Evolutionary conservation across 306 rosid genomes (phyloP).

Genomic region (Acacia melanoxylon): DNA sequence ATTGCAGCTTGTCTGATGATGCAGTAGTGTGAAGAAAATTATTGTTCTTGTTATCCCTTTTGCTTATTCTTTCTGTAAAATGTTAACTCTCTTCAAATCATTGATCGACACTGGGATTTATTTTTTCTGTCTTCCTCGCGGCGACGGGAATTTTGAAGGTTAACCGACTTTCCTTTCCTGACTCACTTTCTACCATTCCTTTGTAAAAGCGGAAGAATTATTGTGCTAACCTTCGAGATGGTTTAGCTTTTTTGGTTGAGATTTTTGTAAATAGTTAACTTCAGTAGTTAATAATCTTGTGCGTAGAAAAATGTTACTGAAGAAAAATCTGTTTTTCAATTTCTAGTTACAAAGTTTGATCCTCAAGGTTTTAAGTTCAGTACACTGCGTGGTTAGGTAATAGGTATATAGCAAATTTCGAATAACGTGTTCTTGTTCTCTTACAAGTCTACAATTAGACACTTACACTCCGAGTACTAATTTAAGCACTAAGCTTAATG

Average conservation of each 20-base stretch:
- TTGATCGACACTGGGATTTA: background rate
- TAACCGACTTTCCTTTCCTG: background rate
- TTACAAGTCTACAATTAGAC: background rate
- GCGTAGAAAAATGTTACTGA: background rate
- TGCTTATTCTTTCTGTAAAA: background rate
- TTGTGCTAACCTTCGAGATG: background rate
- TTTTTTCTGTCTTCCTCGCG: background rate
- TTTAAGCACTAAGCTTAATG: background rate
- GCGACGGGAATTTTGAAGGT: background rate
- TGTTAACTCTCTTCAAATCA: background rate
- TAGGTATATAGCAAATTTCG: background rate
- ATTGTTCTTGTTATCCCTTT: background rate
- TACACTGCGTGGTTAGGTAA: background rate
- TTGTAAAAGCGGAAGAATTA: background rate
- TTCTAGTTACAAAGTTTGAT: background rate
- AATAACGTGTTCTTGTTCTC: background rate
- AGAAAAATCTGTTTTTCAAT: background rate
- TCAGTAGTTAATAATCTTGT: background rate
- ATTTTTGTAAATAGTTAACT: too few relatives aligned
- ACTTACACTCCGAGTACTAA: background rate
- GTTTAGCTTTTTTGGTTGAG: background rate
- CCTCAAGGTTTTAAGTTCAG: background rate
- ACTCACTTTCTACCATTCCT: background rate
- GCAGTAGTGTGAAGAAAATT: background rate
- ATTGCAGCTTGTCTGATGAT: background rate